Conservation (phyloP, 1,284 basidiomycete species). For the Lignosus rhinocerotis region DNA sequence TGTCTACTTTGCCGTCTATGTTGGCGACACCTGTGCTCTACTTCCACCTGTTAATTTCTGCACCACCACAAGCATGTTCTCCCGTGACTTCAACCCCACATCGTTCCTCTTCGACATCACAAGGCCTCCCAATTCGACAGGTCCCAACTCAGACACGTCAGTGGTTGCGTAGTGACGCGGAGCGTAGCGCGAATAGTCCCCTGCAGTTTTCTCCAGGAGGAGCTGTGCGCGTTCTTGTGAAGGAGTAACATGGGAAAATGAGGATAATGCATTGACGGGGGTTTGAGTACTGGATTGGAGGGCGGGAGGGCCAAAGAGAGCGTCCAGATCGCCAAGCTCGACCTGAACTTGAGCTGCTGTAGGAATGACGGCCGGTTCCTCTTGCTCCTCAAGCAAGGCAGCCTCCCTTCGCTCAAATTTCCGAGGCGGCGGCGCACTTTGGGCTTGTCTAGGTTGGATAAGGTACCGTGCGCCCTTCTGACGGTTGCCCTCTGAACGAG, state of each 20-base stretch:
- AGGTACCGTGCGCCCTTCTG: background rate
- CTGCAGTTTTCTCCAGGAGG: conserved; percentile 40
- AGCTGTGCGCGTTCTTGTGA: conserved; percentile 26
- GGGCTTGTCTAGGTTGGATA: background rate
- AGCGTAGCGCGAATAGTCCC: conserved; percentile 53
- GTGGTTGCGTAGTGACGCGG: conserved; percentile 18
- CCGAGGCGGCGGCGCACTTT: background rate
- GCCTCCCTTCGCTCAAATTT: background rate
- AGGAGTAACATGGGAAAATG: background rate
- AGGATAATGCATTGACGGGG: background rate
- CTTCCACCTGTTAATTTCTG: conserved; percentile 10
- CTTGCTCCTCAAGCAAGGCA: background rate
- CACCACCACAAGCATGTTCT: conserved; percentile 25
- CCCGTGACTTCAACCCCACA: conserved; percentile 35
- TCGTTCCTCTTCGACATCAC: conserved; percentile 46
- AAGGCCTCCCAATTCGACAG: conserved; percentile 43
- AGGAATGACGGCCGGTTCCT: background rate
- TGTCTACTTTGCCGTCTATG: background rate
- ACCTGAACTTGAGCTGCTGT: conserved; percentile 9
- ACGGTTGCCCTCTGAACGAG: background rate
- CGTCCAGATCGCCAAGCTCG: conserved; percentile 22
- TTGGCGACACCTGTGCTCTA: background rate
- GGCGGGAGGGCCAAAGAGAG: conserved; percentile 20
- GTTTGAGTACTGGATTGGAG: background rate
- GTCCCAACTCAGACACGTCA: conserved; percentile 33